phyloP scores from a whole-genome alignment of 805 yeast species.

The Kodamaea kakaduensis region DNA sequence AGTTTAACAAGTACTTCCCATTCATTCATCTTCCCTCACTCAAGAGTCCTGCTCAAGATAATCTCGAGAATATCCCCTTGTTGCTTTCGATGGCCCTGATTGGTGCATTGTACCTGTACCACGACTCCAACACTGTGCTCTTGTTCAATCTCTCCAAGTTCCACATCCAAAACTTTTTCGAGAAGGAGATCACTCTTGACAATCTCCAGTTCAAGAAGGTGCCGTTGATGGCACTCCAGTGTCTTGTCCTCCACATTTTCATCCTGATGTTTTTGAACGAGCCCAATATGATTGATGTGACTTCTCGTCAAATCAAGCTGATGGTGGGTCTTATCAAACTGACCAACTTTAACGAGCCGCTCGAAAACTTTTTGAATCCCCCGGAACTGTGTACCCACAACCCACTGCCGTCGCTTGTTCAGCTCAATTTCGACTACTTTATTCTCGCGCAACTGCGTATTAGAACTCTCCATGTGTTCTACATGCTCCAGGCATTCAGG shows the following conservation, averaged over 20 bases:
- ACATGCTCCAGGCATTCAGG: slow-evolving; percentile 46
- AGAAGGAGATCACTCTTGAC: slow-evolving; percentile 42
- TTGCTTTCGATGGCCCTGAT: slow-evolving; percentile 78
- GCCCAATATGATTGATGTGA: slow-evolving; percentile 45
- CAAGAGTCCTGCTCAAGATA: slow-evolving; percentile 36
- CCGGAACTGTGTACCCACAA: slow-evolving; percentile 21
- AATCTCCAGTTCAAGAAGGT: slow-evolving; percentile 50
- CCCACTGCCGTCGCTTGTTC: slow-evolving; percentile 19
- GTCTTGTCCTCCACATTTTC: slow-evolving; percentile 52
- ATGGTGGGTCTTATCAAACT: slow-evolving; percentile 52
- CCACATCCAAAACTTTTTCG: slow-evolving; percentile 64
- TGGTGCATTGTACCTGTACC: slow-evolving; percentile 84
- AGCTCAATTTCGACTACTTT: slow-evolving; percentile 47
- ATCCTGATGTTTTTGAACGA: slow-evolving; percentile 56
- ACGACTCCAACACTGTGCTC: slow-evolving; percentile 69
- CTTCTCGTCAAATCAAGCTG: slow-evolving; percentile 50
- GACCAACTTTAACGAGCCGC: slow-evolving; percentile 48
- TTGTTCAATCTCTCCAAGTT: slow-evolving; percentile 64
- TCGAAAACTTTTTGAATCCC: slow-evolving; percentile 44
- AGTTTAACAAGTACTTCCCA: slow-evolving; percentile 79
- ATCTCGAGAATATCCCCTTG: slow-evolving; percentile 56
- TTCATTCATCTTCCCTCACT: slow-evolving; percentile 71
- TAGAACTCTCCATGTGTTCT: slow-evolving; percentile 49
- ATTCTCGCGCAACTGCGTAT: slow-evolving; percentile 53
- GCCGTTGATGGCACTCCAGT: slow-evolving; percentile 54